A percentile compares a stretch with the other conserved stretches of the same genome.
Conservation (phyloP, 2,329 filamentous ascomycete genomes). For the Eutypella sp. region DNA sequence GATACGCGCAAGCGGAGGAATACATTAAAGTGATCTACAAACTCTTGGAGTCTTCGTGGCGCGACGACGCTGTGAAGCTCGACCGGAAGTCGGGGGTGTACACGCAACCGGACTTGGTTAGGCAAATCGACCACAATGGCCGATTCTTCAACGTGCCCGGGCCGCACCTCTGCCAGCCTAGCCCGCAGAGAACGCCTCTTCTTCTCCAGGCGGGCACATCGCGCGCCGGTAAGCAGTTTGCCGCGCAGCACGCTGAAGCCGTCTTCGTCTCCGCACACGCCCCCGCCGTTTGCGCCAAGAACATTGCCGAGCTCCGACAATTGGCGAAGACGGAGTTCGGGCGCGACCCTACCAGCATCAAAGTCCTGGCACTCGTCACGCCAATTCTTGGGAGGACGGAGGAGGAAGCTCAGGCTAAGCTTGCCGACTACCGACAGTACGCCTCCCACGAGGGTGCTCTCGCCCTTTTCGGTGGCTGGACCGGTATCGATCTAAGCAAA, state of each 20-base stretch:
- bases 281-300: constrained; percentile 55
- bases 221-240: constrained; percentile 60
- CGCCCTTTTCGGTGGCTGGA: constrained; percentile 71
- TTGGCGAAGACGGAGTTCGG: constrained; percentile 48
- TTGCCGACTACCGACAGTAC: constrained; percentile 55
- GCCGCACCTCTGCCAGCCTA: constrained; percentile 61
- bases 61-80: constrained; percentile 59
- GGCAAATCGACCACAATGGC: constrained; percentile 61
- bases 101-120: constrained; percentile 44
- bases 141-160: constrained; percentile 61
- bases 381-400: constrained; percentile 61
- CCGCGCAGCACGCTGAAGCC: constrained; percentile 64
- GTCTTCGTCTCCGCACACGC: constrained; percentile 66
- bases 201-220: constrained; percentile 68
- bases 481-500: constrained; percentile 45
- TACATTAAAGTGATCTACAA: constrained; percentile 63
- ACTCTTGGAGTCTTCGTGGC: constrained; percentile 62
- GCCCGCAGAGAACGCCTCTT: constrained; percentile 63
- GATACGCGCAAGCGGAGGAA: constrained; percentile 60
- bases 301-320: constrained; percentile 57
- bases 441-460: constrained; percentile 59
- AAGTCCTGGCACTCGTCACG: constrained; percentile 62
- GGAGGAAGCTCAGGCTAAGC: constrained; percentile 61
- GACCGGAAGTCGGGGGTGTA: constrained; percentile 57
- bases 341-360: constrained; percentile 56